Base-by-base conservation (phyloP, 1,284 basidiomycete genomes). In the Marasmius oreades region DNA sequence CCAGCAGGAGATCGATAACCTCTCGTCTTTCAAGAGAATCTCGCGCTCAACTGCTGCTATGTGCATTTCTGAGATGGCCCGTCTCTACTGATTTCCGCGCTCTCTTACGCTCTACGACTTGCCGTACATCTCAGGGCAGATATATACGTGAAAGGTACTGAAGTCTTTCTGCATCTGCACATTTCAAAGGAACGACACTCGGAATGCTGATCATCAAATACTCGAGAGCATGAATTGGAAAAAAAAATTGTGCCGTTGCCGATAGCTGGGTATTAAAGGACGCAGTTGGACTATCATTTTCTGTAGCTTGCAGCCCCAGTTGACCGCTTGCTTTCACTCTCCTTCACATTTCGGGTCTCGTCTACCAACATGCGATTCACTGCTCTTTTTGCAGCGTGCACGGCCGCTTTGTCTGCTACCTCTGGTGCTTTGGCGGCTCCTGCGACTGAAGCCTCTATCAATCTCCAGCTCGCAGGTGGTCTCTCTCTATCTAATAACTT, bases 401-500 rank as follows among this genome's bases (percentile, higher is more conserved):
- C 39, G 11, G 59, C 53, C n/a, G 59, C 65, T 24, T 51, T 63
- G 45, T 51, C 56, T n/a, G 22, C 45, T n/a, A 33, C 34, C 26
- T 36, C 39, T 31, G 51, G 24, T 22, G 44, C 46, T 22, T 53
- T 52, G 11, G 26, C 53, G 16, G 20, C 20, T 12, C 42, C 51
- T 48, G 23, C 44, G 1, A 16, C 56, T 24, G 52, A 47, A 37
- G 43, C 64, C 45, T 59, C 62, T 55, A 39, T 59, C 51, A 34
- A 16, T 18, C 50, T 45, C 43, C 16, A 63, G 8, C 48, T 70
- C 33, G 67, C 66, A 18, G 26, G 60, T 37, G 62, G 68, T 46
- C 62, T 75, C 51, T 68, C 61, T 39, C 14, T 58, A 6, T 24
- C 28, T 20, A 76, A 73, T 61, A 33, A 67, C 55, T 78, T 71